A percentile compares a stretch with the other conserved stretches of the same genome.
These are phyloP conservation scores for Mucor piriformis DNA, from an alignment of 371 early-diverging fungal genomes.

Conservation along the genomic window DNA sequence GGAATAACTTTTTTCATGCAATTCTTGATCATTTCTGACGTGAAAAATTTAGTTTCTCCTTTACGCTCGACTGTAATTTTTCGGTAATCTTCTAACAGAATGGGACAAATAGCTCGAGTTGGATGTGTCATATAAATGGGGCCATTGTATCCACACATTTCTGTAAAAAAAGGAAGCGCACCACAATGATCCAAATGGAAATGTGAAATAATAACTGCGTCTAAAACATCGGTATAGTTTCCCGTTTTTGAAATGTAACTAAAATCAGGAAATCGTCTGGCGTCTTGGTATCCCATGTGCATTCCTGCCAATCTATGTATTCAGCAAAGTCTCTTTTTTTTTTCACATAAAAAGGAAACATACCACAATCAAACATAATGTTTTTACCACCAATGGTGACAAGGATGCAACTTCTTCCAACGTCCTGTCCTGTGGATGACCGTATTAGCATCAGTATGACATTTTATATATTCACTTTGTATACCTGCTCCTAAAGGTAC, in stretches of 20 bases:
- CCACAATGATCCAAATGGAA: slow-evolving; percentile 99
- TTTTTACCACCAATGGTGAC: slow-evolving; percentile 87
- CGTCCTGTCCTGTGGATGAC: slow-evolving; percentile 73
- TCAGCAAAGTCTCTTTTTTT: neutral
- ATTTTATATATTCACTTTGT: neutral
- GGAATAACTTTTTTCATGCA: slow-evolving; percentile 93
- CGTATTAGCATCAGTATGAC: neutral
- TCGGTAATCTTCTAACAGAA: slow-evolving; percentile 91
- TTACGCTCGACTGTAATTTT: slow-evolving; percentile 87
- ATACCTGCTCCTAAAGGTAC: slow-evolving; percentile 38
- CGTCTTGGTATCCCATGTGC: slow-evolving; percentile 99
- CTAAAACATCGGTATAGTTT: slow-evolving; percentile 83
- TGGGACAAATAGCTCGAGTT: slow-evolving; percentile 93
- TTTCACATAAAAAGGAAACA: neutral
- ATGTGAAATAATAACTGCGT: slow-evolving; percentile 93
- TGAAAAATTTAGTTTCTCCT: slow-evolving; percentile 88
- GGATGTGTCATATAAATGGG: slow-evolving; percentile 98
- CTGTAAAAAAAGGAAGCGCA: slow-evolving; percentile 94
- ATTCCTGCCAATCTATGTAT: slow-evolving; percentile 56
- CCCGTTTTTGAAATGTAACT: slow-evolving; percentile 86
- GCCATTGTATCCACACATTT: slow-evolving; percentile 93
- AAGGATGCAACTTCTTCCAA: slow-evolving; percentile 93
- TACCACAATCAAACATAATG: slow-evolving; percentile 97
- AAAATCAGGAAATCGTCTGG: slow-evolving; percentile 98
- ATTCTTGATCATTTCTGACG: slow-evolving; percentile 75